Percentiles rank a stretch among this genome's conserved stretches.
Conservation (phyloP, 1,284 basidiomycete genomes). For the Cutaneotrichosporon spelunceum region DNA sequence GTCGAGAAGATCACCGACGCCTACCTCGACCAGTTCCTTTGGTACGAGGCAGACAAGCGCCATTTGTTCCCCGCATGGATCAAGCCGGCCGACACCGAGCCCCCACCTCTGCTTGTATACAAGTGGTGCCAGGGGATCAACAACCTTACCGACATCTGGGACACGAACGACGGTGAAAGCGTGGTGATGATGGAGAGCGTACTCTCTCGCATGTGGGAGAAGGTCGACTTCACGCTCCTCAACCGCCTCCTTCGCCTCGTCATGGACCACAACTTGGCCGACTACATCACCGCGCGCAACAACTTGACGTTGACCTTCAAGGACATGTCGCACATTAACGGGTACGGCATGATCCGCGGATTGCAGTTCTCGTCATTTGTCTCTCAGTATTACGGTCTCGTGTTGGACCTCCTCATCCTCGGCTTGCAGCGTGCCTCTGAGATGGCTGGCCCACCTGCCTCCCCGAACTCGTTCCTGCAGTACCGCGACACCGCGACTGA, state of each 20-base stretch:
- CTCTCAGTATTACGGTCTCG: conserved; percentile 92
- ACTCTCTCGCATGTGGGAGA: conserved; percentile 92
- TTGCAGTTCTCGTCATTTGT: conserved; percentile 95
- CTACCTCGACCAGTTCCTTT: conserved; percentile 80
- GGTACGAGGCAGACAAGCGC: conserved; percentile 83
- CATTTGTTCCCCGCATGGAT: conserved; percentile 96
- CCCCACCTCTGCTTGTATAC: conserved; percentile 91
- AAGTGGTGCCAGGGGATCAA: conserved; percentile 65
- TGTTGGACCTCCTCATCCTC: conserved; percentile 85
- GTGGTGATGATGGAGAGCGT: conserved; percentile 98
- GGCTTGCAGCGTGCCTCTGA: conserved; percentile 92
- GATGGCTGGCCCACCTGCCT: conserved; percentile 91
- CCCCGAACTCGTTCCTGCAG: conserved; percentile 95
- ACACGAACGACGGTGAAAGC: conserved; percentile 92
- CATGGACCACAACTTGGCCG: conserved; percentile 93
- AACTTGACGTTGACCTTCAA: conserved; percentile 92
- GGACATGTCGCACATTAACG: conserved; percentile 58
- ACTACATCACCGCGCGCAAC: conserved; percentile 97
- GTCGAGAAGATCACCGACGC: conserved; percentile 98
- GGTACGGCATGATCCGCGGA: conserved; percentile 78
- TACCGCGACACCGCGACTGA: conserved; percentile 90
- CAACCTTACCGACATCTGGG: conserved; percentile 83
- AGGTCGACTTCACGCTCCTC: conserved; percentile 90
- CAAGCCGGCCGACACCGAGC: conserved; percentile 93
- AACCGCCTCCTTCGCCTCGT: conserved; percentile 91